phyloP scores from a whole-genome alignment of 306 rosid species.

The Gynostemma pentaphyllum region DNA sequence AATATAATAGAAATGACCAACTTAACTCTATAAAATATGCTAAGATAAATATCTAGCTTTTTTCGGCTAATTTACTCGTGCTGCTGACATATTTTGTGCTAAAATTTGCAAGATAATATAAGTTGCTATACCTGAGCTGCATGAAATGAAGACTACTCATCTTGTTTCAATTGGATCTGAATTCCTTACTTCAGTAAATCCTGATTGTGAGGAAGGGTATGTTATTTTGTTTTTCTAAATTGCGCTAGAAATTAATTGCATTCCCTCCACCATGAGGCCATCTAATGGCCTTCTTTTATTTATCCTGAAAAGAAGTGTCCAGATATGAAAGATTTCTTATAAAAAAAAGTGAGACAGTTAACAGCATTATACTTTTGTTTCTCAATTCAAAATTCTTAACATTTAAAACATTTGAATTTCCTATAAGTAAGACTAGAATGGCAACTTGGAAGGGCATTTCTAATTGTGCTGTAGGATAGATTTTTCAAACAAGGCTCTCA shows the following conservation, averaged over 20 bases:
- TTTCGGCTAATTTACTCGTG: background rate
- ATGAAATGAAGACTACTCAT: conserved; percentile 74
- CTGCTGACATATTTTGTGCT: conserved; percentile 13
- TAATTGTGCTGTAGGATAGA: background rate
- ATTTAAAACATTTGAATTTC: background rate
- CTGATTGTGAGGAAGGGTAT: conserved; percentile 75
- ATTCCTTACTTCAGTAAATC: conserved; percentile 38
- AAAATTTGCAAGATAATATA: conserved; percentile 38
- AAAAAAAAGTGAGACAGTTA: background rate
- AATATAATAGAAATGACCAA: background rate
- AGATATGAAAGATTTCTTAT: background rate
- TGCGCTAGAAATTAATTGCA: background rate
- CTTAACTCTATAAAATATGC: background rate
- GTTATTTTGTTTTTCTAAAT: conserved; percentile 13
- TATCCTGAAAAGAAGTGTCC: background rate
- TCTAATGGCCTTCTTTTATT: background rate
- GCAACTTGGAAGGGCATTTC: background rate
- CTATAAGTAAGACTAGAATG: background rate
- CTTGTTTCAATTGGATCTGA: conserved; percentile 83
- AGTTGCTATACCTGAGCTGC: conserved; percentile 74
- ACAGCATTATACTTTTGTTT: background rate
- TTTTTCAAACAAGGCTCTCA: conserved; percentile 4
- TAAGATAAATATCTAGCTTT: background rate
- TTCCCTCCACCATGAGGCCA: background rate
- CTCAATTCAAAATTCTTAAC: background rate